Evolutionary conservation across 225 moss, liverwort and hornwort species (phyloP), one percentile per base, ranked within the genome.

Genomic region (Asterella californica): DNA sequence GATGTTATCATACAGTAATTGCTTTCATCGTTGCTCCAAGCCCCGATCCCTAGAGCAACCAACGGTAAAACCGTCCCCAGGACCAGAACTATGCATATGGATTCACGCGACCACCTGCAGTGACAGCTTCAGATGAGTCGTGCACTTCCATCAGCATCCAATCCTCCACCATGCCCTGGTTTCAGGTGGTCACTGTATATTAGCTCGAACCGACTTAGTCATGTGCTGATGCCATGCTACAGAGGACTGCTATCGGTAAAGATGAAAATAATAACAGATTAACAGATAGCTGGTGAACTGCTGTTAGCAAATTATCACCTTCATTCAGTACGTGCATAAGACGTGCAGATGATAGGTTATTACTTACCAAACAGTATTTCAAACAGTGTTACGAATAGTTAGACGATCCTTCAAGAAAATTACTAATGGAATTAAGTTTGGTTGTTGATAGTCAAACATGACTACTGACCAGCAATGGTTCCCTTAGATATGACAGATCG

Each of bases 141-240:
- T 82, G 85, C 29, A 72, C 52, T 81, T 88, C 83, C 88, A 88
- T 85, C 76, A 88, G n/a, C 88, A 88, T 88, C 88, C 88, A 88
- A 32, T 88, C 88, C 68, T 85, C 83, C 71, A 88, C 81, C 54
- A 83, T 72, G 36, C 85, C 85, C 85, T 85, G 85, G 27, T 25
- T 32, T 54, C 54, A 75, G 29, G 24, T 36, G 24, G 6, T 33
- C 30, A 36, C 34, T 33, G 17, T 10, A 21, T 25, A n/a, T 11
- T 46, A 65, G n/a, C 22, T 27, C 10, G 33, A 65, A 27, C n/a
- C 22, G 33, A 57, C 6, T 17, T 24, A 57, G 57, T 6, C 57
- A 57, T 21, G 57, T 2, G 7, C 22, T 57, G 57, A 57, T 24
- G 14, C 5, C 21, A 19, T 22, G 57, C 24, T 24, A 17, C 19